Evolutionary conservation across 305 asterid genomes (phyloP), one percentile per base, ranked within the genome.

Genomic region (Fraxinus albicans): DNA sequence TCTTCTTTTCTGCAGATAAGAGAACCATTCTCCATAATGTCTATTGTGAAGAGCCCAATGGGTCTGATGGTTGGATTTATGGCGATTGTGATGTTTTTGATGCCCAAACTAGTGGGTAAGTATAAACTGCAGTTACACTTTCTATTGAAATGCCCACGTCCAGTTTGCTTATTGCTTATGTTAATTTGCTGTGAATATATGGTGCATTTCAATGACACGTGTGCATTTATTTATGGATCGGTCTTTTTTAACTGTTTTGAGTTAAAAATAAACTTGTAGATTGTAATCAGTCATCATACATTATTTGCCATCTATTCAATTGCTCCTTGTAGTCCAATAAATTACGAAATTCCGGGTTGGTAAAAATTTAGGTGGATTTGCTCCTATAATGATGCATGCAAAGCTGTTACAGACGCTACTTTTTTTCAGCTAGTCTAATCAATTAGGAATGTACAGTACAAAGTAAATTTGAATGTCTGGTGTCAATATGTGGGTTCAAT

Each of bases 91-190:
- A 87, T 95, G 98, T 92, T 95, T 86, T 75, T 95, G 89, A 95
- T 95, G 99, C 99, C 99, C 79, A 95, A 94, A 87, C 91, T 95
- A 85, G 97, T 93, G 81, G 99, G 99, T 92, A 90, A 92, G 98
- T 86, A 6, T 65, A 60, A 12, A 58, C 29, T 58, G 69, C 70
- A 21, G 50, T 78, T 74, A 25, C 76, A 13, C 60, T 82, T 58
- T 47, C 69, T 72, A 80, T 82, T 82, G 79, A 78, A 76, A 44
- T 81, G 42, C 38, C 31, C 76, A 25, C 73, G 58, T 27, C 38
- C 73, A 5, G 72, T 85, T 53, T 33, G 19, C 42, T 34, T 63
- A 34, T 69, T 23, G 15, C 72, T 55, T 55, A 5, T 55, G 65
- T 15, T 55, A 23, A 19, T 78, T 77, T 47, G 55, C 17, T 80